Evolutionary conservation across 176 grass and related monocot species (phyloP), one percentile per base, ranked within the genome.

Genomic region (Elaeis guineensis): DNA sequence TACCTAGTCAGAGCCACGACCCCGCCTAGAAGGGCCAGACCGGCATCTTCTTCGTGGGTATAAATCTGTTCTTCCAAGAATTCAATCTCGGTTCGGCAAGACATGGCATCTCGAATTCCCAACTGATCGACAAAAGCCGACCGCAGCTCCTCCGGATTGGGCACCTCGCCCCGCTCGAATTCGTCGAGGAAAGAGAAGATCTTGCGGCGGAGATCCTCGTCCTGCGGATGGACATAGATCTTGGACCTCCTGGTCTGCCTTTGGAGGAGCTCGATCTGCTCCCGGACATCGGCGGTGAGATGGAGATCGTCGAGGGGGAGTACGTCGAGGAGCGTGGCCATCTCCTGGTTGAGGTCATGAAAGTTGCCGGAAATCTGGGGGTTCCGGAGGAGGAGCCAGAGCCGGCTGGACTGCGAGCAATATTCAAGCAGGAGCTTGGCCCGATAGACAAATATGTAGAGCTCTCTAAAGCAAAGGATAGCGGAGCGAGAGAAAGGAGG

Each of bases 381-480:
- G 3, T 57, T 81, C 59, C 83, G 69, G 9, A 89, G 62, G 62
- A 98, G 44, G 21, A 89, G 73, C 94, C 94, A 98, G 17, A 75
- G 60, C 49, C 79, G 73, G 39, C 84, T 85, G 51, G 82, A 83
- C 25, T 83, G 69, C 60, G 85, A 69, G 61, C 86, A 76, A 71
- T 93, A 89, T 55, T 89, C 86, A 32, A 86, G 63, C 29, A 98
- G 72, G 54, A 98, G 64, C 60, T 89, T 83, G 52, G 85, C 85
- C 62, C 94, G 94, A 69, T 86, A 91, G 54, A 98, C 79, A 59
- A 92, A 86, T 21, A 98, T 89, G 80, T 98, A 98, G 55, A 98
- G 64, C 81, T 98, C 94, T 22, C 94, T 82, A 32, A 98, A 82
- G 80, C 88, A 98, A 76, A 98, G 76, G 44, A 69, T 78, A 5